Base-by-base conservation (phyloP, 2,329 filamentous ascomycete genomes). In the Metarhizium anisopliae region DNA sequence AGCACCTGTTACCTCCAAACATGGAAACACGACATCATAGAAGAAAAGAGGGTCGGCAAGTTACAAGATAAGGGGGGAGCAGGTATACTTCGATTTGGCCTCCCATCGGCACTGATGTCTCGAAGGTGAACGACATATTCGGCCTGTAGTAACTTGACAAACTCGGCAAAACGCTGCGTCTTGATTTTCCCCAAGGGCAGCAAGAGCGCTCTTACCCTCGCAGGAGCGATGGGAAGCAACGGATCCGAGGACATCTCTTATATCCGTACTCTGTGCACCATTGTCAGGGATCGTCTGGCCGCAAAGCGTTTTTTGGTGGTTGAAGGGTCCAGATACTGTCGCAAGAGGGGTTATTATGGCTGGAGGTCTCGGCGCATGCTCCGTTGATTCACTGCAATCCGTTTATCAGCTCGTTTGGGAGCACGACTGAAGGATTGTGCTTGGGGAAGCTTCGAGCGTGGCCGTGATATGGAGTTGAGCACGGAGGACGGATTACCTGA, bases 111-210 rank as follows among this genome's bases (percentile, higher is more conserved):
- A 70, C 82, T 94, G 71, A 96, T 84, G 72, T 96, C 91, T 66
- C 89, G 86, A 62, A 96, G 80, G 59, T 89, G 85, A 63, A 96
- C 84, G 63, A 92, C 83, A 80, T 88, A 85, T 71, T 95, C 88
- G 61, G 81, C 76, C 67, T 88, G 85, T 59, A 99, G 77, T 64
- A 90, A 83, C 59, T 87, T 81, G 61, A 93, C 81, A 69, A 96
- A 95, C 61, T 80, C 78, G 63, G 85, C 73, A 71, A 96, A 97
- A 58, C 89, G 83, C 54, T 87, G 85, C 59, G 86, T 83, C 69
- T 86, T 92, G 70, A 97, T 94, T 67, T 83, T 86, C 54, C 93
- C 93, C 62, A 95, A 79, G 55, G 94, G 94, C 59, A 97, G 77
- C 58, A 96, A 82, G 64, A 96, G 82, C 60, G 87, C 90, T 76